These are phyloP conservation scores for Stachybotrys chlorohalonatus DNA, from an alignment of 2,329 filamentous ascomycete genomes.

Conservation along the genomic window DNA sequence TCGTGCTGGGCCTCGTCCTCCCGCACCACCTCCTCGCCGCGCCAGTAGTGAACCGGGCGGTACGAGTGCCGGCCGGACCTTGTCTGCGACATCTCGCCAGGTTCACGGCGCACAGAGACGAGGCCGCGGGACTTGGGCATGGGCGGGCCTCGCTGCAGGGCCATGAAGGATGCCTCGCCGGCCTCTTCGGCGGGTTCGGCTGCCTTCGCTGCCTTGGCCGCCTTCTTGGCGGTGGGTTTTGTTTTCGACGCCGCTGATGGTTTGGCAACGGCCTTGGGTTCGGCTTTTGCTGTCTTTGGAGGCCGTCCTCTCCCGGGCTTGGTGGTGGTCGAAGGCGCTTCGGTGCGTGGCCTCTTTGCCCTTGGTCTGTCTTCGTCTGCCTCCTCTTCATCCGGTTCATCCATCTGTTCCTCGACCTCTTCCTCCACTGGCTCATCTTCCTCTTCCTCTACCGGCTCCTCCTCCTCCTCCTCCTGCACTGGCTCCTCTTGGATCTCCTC, in stretches of 20 bases:
- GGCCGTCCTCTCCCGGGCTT: background rate
- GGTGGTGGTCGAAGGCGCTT: conserved; percentile 11
- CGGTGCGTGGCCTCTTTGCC: conserved; percentile 17
- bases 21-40: conserved; percentile 69
- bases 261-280: too few relatives aligned
- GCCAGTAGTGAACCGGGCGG: conserved; percentile 76
- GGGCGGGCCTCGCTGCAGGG: conserved; percentile 45
- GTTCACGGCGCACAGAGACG: conserved; percentile 39
- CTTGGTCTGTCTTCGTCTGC: conserved; percentile 11
- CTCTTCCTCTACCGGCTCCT: conserved; percentile 8
- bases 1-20: conserved; percentile 49
- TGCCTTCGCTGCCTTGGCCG: conserved; percentile 11
- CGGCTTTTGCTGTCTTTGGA: conserved; percentile 4
- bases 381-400: conserved; percentile 9
- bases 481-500: conserved; percentile 2
- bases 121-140: conserved; percentile 46
- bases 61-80: conserved; percentile 73
- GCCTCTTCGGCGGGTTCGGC: conserved; percentile 25
- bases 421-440: conserved; percentile 2
- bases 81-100: conserved; percentile 47
- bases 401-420: background rate
- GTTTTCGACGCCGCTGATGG: background rate
- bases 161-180: conserved; percentile 35
- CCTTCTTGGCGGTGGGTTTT: conserved; percentile 16
- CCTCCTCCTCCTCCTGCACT: background rate